Percentiles rank a stretch among this genome's conserved stretches.
phyloP scores from a whole-genome alignment of 495 filamentous ascomycete genomes.

The Annulohypoxylon nitens region DNA sequence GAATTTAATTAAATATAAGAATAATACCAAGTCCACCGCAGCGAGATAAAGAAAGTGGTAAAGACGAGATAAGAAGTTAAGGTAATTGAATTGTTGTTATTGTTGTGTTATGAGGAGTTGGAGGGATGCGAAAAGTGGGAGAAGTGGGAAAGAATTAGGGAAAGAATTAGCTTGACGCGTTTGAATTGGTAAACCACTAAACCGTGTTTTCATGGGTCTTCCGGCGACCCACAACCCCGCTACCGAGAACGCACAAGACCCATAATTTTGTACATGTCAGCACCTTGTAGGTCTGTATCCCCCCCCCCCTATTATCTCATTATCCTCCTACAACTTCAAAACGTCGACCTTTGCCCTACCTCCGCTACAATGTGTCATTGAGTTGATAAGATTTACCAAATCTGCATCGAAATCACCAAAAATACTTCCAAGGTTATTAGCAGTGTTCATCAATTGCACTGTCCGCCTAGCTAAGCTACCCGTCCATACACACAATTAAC shows the following conservation, averaged over 20 bases:
- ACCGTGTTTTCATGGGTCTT: conserved; percentile 32
- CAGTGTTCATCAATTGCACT: too few relatives aligned
- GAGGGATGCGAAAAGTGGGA: neutral
- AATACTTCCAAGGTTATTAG: too few relatives aligned
- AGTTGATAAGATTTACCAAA: too few relatives aligned
- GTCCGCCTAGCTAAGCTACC: too few relatives aligned
- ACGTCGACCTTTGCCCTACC: too few relatives aligned
- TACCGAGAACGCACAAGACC: neutral
- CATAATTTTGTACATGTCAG: neutral
- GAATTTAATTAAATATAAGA: conserved; percentile 2
- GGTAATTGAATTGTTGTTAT: neutral
- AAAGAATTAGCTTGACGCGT: conserved; percentile 44
- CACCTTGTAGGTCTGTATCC: neutral
- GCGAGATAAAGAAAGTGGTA: neutral
- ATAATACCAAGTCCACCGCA: neutral
- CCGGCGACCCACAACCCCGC: neutral
- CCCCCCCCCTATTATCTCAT: too few relatives aligned
- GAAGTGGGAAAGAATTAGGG: conserved; percentile 15
- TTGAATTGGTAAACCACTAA: conserved; percentile 10
- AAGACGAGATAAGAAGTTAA: neutral
- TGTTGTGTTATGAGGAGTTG: conserved; percentile 17
- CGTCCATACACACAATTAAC: too few relatives aligned
- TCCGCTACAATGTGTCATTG: too few relatives aligned
- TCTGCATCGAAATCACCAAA: too few relatives aligned
- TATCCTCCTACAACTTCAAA: too few relatives aligned